Evolutionary conservation across 208 protist genomes (phyloP).

Genomic region (Leishmania guyanensis): DNA sequence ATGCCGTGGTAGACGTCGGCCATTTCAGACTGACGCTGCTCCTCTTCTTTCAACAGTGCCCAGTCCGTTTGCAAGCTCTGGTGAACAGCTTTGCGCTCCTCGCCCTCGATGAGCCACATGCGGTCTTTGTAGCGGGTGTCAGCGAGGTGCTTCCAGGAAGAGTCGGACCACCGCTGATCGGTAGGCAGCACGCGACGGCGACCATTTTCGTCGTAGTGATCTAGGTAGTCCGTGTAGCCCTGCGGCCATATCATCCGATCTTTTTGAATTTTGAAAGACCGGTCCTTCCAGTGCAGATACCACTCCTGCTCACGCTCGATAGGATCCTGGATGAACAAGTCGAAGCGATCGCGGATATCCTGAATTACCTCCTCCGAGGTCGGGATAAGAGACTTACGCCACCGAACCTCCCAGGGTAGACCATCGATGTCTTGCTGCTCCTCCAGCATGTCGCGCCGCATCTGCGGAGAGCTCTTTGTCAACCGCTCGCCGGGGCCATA

Average conservation of each 20-base stretch:
- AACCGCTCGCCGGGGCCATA: slow-evolving; percentile 81
- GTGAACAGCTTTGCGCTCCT: slow-evolving; percentile 87
- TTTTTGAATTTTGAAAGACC: slow-evolving; percentile 86
- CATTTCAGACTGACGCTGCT: slow-evolving; percentile 84
- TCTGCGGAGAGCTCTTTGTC: slow-evolving; percentile 73
- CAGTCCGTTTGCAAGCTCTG: slow-evolving; percentile 68
- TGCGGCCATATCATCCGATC: slow-evolving; percentile 93
- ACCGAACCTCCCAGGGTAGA: slow-evolving; percentile 90
- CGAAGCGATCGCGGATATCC: slow-evolving; percentile 89
- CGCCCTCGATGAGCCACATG: slow-evolving; percentile 91
- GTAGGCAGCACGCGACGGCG: slow-evolving; percentile 81
- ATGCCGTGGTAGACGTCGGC: slow-evolving; percentile 81
- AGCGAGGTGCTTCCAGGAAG: slow-evolving; percentile 89
- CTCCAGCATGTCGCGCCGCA: slow-evolving; percentile 80
- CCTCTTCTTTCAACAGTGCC: slow-evolving; percentile 69
- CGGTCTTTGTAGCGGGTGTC: slow-evolving; percentile 87
- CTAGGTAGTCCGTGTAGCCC: slow-evolving; percentile 91
- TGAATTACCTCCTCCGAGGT: slow-evolving; percentile 90
- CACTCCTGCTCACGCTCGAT: slow-evolving; percentile 91
- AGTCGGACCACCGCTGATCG: slow-evolving; percentile 89
- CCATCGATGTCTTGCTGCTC: slow-evolving; percentile 90
- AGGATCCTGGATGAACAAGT: slow-evolving; percentile 86
- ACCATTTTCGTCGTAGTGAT: slow-evolving; percentile 89
- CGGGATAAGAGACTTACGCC: slow-evolving; percentile 82
- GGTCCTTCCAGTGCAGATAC: slow-evolving; percentile 92